phyloP scores from a whole-genome alignment of 345 rosid species.

The Gynandropsis gynandra region DNA sequence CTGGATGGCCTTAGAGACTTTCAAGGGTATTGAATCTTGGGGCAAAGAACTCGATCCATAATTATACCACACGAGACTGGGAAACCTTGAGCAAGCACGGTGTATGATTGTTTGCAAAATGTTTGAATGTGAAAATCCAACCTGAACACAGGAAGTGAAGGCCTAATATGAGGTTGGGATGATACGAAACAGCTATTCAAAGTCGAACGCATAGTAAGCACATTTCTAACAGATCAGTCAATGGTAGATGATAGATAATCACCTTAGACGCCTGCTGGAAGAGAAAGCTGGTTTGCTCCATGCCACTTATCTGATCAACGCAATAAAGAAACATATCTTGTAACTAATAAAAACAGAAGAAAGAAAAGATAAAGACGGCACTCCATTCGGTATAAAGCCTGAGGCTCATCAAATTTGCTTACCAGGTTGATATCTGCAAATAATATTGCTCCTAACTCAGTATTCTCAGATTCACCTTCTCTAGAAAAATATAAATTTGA shows the following conservation, averaged over 20 bases:
- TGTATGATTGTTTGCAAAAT: slow-evolving; percentile 64
- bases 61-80: slow-evolving; percentile 42
- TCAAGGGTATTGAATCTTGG: slow-evolving; percentile 24
- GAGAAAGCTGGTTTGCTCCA: slow-evolving; percentile 96
- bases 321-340: slow-evolving; percentile 9
- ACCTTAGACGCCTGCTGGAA: slow-evolving; percentile 99
- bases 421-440: slow-evolving; percentile 94
- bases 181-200: slow-evolving; percentile 4
- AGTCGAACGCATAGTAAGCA: slow-evolving; percentile 8
- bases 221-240: slow-evolving; percentile 7
- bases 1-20: slow-evolving; percentile 27
- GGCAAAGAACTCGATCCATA: slow-evolving; percentile 34
- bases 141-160: slow-evolving; percentile 38
- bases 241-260: slow-evolving; percentile 14
- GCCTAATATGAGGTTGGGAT: background rate
- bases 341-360: background rate
- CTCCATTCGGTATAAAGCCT: background rate
- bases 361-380: no score
- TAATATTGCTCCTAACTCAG: slow-evolving; percentile 40
- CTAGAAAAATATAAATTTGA: slow-evolving; percentile 33
- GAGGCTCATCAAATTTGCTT: slow-evolving; percentile 22
- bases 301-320: slow-evolving; percentile 82
- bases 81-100: slow-evolving; percentile 77
- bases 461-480: slow-evolving; percentile 37
- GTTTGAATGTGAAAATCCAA: slow-evolving; percentile 92